Evolutionary conservation across 352 stramenopile species (phyloP).

Genomic region (Globisporangium parvum): DNA sequence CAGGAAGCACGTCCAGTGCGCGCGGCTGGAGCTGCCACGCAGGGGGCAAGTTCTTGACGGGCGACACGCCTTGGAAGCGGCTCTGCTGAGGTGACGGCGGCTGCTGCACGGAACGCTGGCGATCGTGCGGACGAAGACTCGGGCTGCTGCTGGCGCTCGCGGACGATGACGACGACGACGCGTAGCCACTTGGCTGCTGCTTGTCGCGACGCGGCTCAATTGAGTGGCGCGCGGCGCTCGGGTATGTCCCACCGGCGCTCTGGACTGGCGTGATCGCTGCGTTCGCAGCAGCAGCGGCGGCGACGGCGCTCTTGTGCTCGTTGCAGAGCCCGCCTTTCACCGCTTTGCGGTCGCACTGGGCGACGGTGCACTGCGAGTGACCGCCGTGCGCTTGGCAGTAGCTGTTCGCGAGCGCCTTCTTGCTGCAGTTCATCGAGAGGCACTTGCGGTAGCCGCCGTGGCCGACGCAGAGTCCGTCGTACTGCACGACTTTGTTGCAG

Average conservation of each 20-base stretch:
- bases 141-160: not conserved
- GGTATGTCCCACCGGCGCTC: not conserved
- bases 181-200: slow-evolving; percentile 1
- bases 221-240: not conserved
- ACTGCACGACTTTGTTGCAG: slow-evolving; percentile 41
- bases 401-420: slow-evolving; percentile 30
- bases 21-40: slow-evolving; percentile 3
- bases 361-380: slow-evolving; percentile 19
- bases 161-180: not conserved
- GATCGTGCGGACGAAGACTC: not conserved
- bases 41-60: not conserved
- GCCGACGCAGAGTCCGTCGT: slow-evolving; percentile 35
- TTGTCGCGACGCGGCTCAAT: slow-evolving; percentile 11
- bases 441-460: slow-evolving; percentile 39
- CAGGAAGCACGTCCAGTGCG: not conserved
- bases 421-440: slow-evolving; percentile 27
- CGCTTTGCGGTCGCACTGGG: slow-evolving; percentile 20
- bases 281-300: not conserved
- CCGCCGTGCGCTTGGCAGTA: slow-evolving; percentile 31
- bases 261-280: slow-evolving; percentile 10
- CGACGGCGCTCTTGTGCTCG: slow-evolving; percentile 14
- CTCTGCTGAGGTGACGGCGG: too few species aligned
- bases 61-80: not conserved
- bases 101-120: not conserved
- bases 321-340: slow-evolving; percentile 21